Percentiles rank a stretch among this genome's conserved stretches.
phyloP scores from a whole-genome alignment of 2,329 filamentous ascomycete species.

The Aspergillus persii region DNA sequence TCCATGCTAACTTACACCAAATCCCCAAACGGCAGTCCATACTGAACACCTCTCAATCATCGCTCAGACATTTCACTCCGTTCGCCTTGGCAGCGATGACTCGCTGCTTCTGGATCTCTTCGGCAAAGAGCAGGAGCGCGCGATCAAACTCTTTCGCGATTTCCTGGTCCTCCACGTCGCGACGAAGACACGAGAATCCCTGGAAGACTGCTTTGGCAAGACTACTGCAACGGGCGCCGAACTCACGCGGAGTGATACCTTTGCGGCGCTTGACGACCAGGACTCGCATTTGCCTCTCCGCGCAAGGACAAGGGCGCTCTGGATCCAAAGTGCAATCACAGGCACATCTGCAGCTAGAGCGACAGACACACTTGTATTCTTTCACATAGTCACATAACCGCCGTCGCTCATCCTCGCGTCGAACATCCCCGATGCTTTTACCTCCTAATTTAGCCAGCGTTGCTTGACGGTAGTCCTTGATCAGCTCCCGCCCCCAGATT shows the following conservation, averaged over 20 bases:
- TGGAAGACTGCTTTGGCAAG: constrained; percentile 33
- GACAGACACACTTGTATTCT: constrained; percentile 38
- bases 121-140: constrained; percentile 25
- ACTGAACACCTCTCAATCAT: background rate
- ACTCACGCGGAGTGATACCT: constrained; percentile 16
- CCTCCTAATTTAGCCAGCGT: constrained; percentile 35
- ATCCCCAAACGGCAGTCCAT: background rate
- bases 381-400: constrained; percentile 27
- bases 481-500: constrained; percentile 26
- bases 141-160: constrained; percentile 24
- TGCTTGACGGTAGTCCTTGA: constrained; percentile 32
- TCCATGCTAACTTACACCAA: background rate
- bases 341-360: constrained; percentile 32
- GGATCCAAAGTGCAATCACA: constrained; percentile 31
- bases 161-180: constrained; percentile 18
- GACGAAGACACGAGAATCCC: constrained; percentile 25
- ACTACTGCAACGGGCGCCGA: constrained; percentile 23
- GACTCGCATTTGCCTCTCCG: constrained; percentile 33
- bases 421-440: constrained; percentile 34
- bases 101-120: constrained; percentile 33
- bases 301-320: constrained; percentile 35
- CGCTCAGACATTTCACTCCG: background rate
- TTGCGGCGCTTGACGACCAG: constrained; percentile 24
- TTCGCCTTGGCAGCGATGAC: background rate
- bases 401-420: constrained; percentile 25